Evolutionary conservation across 176 grass and related monocot genomes (phyloP), one percentile per base, ranked within the genome.

Genomic region (Cenchrus fungigraminus): DNA sequence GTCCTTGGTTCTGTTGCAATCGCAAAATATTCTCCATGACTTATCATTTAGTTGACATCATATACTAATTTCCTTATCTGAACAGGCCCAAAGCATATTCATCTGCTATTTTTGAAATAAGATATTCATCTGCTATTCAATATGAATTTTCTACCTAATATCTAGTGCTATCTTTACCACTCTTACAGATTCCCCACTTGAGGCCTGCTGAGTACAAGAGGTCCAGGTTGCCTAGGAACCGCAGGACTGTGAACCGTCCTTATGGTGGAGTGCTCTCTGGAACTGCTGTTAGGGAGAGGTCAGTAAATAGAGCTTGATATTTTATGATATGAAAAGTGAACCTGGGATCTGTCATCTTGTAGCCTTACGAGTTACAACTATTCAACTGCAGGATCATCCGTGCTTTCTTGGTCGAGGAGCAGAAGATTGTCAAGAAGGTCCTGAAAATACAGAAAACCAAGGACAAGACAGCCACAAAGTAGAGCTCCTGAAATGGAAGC

Each of bases 341-440:
- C 6, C 5, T 1, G 25, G 19, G 17, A 71, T 71, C 1, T 19
- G 8, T 52, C 2, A 28, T 73, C 5, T n/a, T 47, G 6, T 66
- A 55, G 4, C 55, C 61, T 78, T 44, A 64, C 37, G 12, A 64
- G 45, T 51, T 70, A 20, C 72, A 31, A 46, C 69, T 76, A 19
- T 59, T 79, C 37, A 22, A n/a, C 0, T 89, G 79, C 80, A 93
- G 91, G 85, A 93, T 97, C 79, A 97, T 97, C 56, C 79, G 91
- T 32, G 91, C 91, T 51, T 96, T 96, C 71, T 78, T 96, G 86
- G 94, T 96, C 1, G 91, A 96, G 87, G 91, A 93, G 82, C 91
- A 97, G 84, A 97, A 97, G 73, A 97, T 97, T 86, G 94, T 97
- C 58, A 97, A 97, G 91, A 97, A 97, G 64, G 94, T 97, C 54